Conservation (phyloP, 768 basidiomycete species). For the Solioccasus polychromus region DNA sequence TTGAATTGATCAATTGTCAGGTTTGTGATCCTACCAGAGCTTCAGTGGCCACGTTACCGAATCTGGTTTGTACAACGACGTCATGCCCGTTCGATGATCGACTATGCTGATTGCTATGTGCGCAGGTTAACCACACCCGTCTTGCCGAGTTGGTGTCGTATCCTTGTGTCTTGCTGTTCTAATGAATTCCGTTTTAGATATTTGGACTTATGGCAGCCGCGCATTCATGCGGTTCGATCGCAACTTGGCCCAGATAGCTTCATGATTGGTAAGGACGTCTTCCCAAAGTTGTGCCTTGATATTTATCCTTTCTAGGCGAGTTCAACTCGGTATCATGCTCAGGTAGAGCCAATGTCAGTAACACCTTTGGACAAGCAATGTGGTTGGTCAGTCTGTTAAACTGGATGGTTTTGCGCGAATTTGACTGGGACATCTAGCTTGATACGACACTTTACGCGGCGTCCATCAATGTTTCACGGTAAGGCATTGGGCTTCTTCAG, state of each 20-base stretch:
- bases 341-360: constrained; percentile 47
- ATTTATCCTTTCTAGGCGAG: constrained; percentile 37
- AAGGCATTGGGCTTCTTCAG: not conserved
- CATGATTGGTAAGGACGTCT: constrained; percentile 37
- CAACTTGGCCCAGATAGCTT: constrained; percentile 49
- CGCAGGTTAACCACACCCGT: constrained; percentile 52
- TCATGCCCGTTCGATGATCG: not conserved
- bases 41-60: constrained; percentile 47
- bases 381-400: constrained; percentile 41
- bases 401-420: not conserved
- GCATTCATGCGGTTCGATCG: constrained; percentile 44
- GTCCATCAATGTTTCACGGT: constrained; percentile 48
- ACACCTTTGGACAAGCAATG: constrained; percentile 54
- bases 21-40: constrained; percentile 28
- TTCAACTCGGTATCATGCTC: constrained; percentile 56
- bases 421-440: constrained; percentile 8
- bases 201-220: constrained; percentile 55
- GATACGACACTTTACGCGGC: constrained; percentile 22
- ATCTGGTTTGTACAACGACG: constrained; percentile 36
- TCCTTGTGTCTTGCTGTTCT: not conserved
- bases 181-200: constrained; percentile 33
- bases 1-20: constrained; percentile 30
- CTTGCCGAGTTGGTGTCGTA: constrained; percentile 39
- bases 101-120: not conserved
- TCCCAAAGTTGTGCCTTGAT: not conserved